Conservation (phyloP, 2,329 filamentous ascomycete genomes). For the Emergomyces africanus region DNA sequence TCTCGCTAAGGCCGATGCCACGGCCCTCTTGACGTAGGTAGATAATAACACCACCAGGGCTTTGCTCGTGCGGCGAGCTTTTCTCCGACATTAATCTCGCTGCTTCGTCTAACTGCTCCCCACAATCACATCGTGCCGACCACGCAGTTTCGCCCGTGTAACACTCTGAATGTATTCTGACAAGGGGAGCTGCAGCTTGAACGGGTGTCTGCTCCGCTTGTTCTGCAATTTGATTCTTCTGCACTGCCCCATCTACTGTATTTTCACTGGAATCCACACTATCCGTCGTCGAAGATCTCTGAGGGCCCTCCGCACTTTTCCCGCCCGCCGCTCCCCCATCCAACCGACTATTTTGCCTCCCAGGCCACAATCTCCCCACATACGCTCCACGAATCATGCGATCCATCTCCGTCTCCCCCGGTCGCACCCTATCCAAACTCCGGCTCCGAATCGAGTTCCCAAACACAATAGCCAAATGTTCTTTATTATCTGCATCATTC, state of each 20-base stretch:
- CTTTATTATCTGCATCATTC: conserved; percentile 87
- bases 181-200: conserved; percentile 48
- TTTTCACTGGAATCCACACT: not conserved
- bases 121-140: conserved; percentile 95
- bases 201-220: conserved; percentile 7
- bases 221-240: conserved; percentile 8
- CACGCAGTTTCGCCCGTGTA: conserved; percentile 98
- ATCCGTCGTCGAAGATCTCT: conserved; percentile 1
- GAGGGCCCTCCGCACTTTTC: conserved; percentile 10
- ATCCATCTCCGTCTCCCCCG: conserved; percentile 39
- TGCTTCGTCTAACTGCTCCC: conserved; percentile 93
- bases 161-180: conserved; percentile 94
- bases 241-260: not conserved
- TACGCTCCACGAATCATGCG: conserved; percentile 94
- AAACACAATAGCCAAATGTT: conserved; percentile 95
- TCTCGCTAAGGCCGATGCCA: conserved; percentile 87
- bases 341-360: conserved; percentile 61
- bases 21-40: conserved; percentile 93
- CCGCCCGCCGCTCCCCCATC: conserved; percentile 23
- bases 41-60: conserved; percentile 74
- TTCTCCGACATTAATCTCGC: conserved; percentile 64
- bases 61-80: conserved; percentile 30
- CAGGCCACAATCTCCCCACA: conserved; percentile 73
- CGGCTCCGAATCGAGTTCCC: conserved; percentile 67
- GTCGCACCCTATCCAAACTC: conserved; percentile 38